Evolutionary conservation across 1,139 yeast genomes (phyloP), one percentile per base, ranked within the genome.

Genomic region (Hemisphaericaspora lyxosophila): DNA sequence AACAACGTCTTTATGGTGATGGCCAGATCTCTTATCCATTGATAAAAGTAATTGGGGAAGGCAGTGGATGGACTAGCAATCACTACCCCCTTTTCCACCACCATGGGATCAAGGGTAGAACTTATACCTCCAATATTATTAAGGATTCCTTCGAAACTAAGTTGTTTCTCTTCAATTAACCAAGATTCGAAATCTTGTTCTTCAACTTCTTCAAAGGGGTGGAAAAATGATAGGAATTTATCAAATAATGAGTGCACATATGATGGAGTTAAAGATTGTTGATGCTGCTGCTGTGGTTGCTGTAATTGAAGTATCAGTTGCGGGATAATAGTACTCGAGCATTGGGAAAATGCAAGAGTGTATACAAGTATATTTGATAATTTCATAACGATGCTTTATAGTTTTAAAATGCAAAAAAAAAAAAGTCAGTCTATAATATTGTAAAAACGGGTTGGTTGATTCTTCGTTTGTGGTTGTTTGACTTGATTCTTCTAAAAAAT

Each of bases 11-110:
- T 76, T 36, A 87, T 74, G 1, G 95, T 83, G 35, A 90, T 75
- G 0, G 97, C 96, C 24, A 90, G 80, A 56, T 90, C 98, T 51
- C 98, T 73, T 2, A 80, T 75, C 98, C 98, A 90, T 53, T 86
- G 95, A 54, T 77, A 90, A 51, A 77, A 89, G 57, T 90, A 90
- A 59, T 90, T 74, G 0, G 97, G 97, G 16, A 67, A 47, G 0
- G 38, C 5, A 39, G 59, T 74, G 0, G 95, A 86, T 3, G 96
- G 95, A 7, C 95, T 82, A 1, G 97, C 97, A 44, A 90, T 70
- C 4, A 88, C 84, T 3, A 78, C 87, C 19, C 97, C 97, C 7
- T 67, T 62, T 1, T 70, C 55, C 1, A 83, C 84, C 31, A 69
- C 73, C 2, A 55, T 55, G 1, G 56, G 48, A 8, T 50, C 50